Base-by-base conservation (phyloP, 805 yeast species). In the Candida gorgasii region DNA sequence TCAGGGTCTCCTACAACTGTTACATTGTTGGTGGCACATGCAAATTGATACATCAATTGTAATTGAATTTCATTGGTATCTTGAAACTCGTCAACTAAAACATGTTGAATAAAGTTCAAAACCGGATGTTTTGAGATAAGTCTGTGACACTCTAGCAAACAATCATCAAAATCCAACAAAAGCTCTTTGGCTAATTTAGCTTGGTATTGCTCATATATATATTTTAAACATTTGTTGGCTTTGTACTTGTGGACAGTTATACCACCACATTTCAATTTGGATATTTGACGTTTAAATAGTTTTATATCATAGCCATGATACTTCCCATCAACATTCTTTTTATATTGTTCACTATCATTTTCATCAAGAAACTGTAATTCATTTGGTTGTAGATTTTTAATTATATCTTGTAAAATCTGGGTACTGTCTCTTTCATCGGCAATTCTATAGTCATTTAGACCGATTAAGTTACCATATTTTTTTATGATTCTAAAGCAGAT, bases 1-100 rank as follows among this genome's bases (percentile, higher is more conserved):
- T 93, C 97, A 0, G 97, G 96, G 57, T 92, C 99, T 1, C 99
- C 99, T 2, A 92, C 97, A 1, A 89, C 82, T 0, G 97, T 87
- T 7, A 92, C 75, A 44, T 82, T 82, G 46, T 79, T 58, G 5
- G 27, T 69, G 71, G 14, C 68, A 30, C 45, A 43, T 2, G 73
- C 69, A 53, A 70, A 67, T 37, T 68, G 64, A 47, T 74, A 75
- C 70, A 88, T 75, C 35, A 93, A 66, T 42, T 79, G 78, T 49
- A 89, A 69, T 58, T 92, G 98, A 13, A 89, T 72, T 26, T 69
- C 69, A 52, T 86, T 88, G 0, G 97, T 89, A 54, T 93, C 99
- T 64, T 92, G 98, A 54, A 89, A 92, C 62, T 92, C 99, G 63
- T 92, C 99, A 5, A 93, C 88, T 14, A 92, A 67, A 0, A 89